Base-by-base conservation (phyloP, 2,329 filamentous ascomycete species). In the Dactylellina sp. region DNA sequence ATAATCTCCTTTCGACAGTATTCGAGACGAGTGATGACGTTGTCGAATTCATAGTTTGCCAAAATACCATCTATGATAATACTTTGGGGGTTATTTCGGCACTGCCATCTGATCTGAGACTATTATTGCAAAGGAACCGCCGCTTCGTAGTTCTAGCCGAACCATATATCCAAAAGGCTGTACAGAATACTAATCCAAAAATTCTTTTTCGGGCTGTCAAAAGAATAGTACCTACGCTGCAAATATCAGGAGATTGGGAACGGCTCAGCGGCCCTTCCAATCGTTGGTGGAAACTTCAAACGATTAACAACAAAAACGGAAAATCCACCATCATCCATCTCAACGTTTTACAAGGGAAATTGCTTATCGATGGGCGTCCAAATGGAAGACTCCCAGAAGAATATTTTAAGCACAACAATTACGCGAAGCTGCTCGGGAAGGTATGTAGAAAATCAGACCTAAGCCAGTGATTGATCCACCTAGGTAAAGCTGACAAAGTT, bases 351-450 rank as follows among this genome's bases (percentile, higher is more conserved):
- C 84, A 81, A 0, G 86, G 84, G 0, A 81, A 84, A 20, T 78
- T 89, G 0, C 80, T 87, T 0, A 81, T 88, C 0, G 81, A 87
- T 63, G 86, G 86, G 0, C 39, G 79, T 0, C 85, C 85, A 0
- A 75, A 87, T 0, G 78, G 81, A 1, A 81, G 83, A 1, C 80
- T 88, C 0, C 86, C 86, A 0, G 1, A 7, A 0, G 70, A 81
- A 0, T 88, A 86, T 56, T 80, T 83, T 35, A 6, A 11, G 0
- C 81, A 86, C 57, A 3, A 75, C 0, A 79, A 78, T 0, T 88
- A 85, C 71, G 7, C 7, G 0, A 76, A 76, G 0, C 77, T 88
- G 0, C 87, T 88, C 77, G 82, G 83, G 1, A 76, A 7, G 83
- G 83, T 3, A 82, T 56, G 16, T 55, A 37, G 20, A n/a, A 24